Evolutionary conservation across 148 eudicot genomes (phyloP).

Genomic region (Vaccinium myrtillus): DNA sequence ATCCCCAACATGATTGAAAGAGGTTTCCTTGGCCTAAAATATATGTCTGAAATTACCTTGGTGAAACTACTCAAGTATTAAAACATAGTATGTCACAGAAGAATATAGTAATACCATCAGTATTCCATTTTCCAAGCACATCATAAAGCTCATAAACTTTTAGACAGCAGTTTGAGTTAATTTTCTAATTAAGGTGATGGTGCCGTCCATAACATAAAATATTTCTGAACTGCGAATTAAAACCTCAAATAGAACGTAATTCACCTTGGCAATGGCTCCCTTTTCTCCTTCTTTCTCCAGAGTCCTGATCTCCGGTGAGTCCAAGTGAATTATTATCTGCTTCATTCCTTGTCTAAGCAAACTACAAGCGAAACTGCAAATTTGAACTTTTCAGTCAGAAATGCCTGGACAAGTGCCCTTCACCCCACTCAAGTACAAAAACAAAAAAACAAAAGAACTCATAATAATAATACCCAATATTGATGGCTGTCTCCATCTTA

Average conservation of each 20-base stretch:
- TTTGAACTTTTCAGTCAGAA: slow-evolving; percentile 22
- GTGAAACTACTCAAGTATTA: neutral
- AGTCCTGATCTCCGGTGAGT: neutral
- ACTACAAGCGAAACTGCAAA: neutral
- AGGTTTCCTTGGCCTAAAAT: slow-evolving; percentile 6
- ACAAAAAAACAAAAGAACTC: neutral
- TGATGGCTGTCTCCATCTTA: slow-evolving; percentile 99
- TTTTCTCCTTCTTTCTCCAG: neutral
- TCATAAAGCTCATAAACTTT: neutral
- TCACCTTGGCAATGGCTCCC: slow-evolving; percentile 42
- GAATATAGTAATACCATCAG: neutral
- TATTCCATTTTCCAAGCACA: neutral
- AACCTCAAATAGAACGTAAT: neutral
- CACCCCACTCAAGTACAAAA: neutral
- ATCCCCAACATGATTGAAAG: neutral
- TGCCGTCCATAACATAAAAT: neutral
- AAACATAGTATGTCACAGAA: neutral
- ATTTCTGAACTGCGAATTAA: neutral
- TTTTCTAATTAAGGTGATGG: neutral
- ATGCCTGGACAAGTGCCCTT: neutral
- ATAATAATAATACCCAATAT: slow-evolving; percentile 70
- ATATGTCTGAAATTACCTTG: neutral
- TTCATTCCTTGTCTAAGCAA: slow-evolving; percentile 4
- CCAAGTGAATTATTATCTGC: neutral
- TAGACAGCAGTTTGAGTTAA: neutral